Evolutionary conservation across 2,329 filamentous ascomycete species (phyloP).

Genomic region (Fusarium decemcellulare): DNA sequence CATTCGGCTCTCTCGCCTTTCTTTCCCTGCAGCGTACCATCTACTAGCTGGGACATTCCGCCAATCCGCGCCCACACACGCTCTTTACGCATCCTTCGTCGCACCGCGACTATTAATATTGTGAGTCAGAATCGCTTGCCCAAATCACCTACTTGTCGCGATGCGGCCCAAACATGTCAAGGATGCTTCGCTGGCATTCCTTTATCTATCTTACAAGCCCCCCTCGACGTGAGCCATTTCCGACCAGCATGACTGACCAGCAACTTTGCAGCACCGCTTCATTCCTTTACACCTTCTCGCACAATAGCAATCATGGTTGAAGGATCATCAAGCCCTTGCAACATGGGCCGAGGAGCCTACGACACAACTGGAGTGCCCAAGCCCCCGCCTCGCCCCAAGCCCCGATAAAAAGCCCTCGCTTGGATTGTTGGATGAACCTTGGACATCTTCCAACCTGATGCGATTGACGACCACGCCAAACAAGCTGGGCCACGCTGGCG

Average conservation of each 20-base stretch:
- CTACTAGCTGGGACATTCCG: constrained; percentile 23
- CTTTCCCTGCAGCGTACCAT: constrained; percentile 39
- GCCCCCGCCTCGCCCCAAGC: constrained; percentile 60
- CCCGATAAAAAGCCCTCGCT: constrained; percentile 50
- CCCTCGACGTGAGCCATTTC: neutral
- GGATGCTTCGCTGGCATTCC: neutral
- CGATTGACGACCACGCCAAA: constrained; percentile 37
- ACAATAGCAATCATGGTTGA: constrained; percentile 54
- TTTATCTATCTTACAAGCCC: constrained; percentile 7
- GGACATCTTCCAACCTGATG: constrained; percentile 30
- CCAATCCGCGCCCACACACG: constrained; percentile 42
- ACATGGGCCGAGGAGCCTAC: constrained; percentile 67
- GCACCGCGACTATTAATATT: constrained; percentile 48
- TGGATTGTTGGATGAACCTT: constrained; percentile 40
- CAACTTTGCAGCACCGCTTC: constrained; percentile 16
- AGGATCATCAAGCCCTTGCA: constrained; percentile 52
- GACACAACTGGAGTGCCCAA: constrained; percentile 66
- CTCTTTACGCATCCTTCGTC: constrained; percentile 41
- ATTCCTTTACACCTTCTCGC: constrained; percentile 17
- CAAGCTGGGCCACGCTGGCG: constrained; percentile 38
- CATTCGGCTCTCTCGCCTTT: constrained; percentile 49
- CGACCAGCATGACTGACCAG: constrained; percentile 33
- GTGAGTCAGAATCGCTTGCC: constrained; percentile 55
- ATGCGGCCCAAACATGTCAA: constrained; percentile 5
- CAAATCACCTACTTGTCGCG: constrained; percentile 20